These are phyloP conservation scores for Mikania micrantha DNA, from an alignment of 129 eudicot genomes.

Conservation along the genomic window DNA sequence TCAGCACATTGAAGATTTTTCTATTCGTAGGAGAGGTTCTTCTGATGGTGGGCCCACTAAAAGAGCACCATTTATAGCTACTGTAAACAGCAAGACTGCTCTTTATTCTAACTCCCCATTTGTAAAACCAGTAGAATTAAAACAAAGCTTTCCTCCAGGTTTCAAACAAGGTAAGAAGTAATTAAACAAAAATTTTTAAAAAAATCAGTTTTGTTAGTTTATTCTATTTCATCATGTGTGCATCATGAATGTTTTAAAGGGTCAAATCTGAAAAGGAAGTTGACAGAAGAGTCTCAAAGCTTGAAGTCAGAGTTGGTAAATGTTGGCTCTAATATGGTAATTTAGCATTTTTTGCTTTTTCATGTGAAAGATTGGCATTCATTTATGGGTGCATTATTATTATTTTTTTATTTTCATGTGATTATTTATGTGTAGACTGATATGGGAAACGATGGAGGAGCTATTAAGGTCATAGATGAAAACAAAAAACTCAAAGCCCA, in stretches of 20 bases:
- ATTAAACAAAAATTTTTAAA: neutral
- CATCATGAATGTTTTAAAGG: conserved; percentile 18
- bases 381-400: neutral
- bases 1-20: conserved; percentile 28
- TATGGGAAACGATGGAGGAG: conserved; percentile 33
- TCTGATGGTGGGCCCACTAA: conserved; percentile 17
- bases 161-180: conserved; percentile 30
- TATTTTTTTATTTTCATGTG: neutral
- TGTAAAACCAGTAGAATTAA: conserved; percentile 15
- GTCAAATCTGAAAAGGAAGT: conserved; percentile 35
- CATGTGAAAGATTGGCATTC: neutral
- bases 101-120: conserved; percentile 8
- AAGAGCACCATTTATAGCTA: conserved; percentile 16
- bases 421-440: conserved; percentile 40
- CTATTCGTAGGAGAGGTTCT: conserved; percentile 22
- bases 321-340: conserved; percentile 18
- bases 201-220: neutral
- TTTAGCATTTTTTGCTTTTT: neutral
- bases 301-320: conserved; percentile 1
- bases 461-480: conserved; percentile 39
- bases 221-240: neutral
- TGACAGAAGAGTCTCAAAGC: conserved; percentile 3
- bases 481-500: conserved; percentile 52
- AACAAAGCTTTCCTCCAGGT: conserved; percentile 10
- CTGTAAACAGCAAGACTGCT: conserved; percentile 20